Base-by-base conservation (phyloP, 164 flowering plant genomes). In the Tetrastigma voinierianum region DNA sequence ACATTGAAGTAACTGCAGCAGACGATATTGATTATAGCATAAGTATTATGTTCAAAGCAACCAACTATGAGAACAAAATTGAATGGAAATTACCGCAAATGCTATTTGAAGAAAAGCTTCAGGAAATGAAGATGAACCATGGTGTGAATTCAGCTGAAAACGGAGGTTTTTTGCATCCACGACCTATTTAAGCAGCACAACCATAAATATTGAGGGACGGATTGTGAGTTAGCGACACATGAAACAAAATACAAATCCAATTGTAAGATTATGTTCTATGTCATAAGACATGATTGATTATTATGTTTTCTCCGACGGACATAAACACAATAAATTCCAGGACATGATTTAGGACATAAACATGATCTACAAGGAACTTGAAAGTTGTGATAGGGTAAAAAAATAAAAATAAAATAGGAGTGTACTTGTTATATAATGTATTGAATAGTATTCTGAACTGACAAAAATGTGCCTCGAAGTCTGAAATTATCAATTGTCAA, bases 111-210 rank as follows among this genome's bases (percentile, higher is more conserved):
- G 79, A 80, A 76, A 84, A 46, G 97, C 96, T 82, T n/a, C n/a
- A n/a, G n/a, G 90, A 77, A 86, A 93, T 62, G 89, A 79, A 24
- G 91, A 84, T 0, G 91, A 88, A 46, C 78, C 82, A 12, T 48
- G 77, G 67, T 77, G 80, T 67, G 72, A 66, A 55, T 76, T 74
- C 14, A 93, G 86, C 79, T 93, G 97, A 74, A 79, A 74, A 40
- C 69, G 82, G 48, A 93, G 91, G 72, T 93, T 93, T 79, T 87
- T 89, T 40, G 98, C 98, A 81, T 93, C 98, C 58, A 86, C 96
- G 71, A 93, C 97, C 98, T 93, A 71, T 57, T 62, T 20, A 45
- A 60, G 49, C 13, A 60, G 57, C 60, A 67, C 11, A 21, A 17
- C 23, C 44, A 18, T 13, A 59, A 60, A 15, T 6, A 58, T 12